phyloP scores from a whole-genome alignment of 2,329 filamentous ascomycete species.

The Ceratocystis cubensis region DNA sequence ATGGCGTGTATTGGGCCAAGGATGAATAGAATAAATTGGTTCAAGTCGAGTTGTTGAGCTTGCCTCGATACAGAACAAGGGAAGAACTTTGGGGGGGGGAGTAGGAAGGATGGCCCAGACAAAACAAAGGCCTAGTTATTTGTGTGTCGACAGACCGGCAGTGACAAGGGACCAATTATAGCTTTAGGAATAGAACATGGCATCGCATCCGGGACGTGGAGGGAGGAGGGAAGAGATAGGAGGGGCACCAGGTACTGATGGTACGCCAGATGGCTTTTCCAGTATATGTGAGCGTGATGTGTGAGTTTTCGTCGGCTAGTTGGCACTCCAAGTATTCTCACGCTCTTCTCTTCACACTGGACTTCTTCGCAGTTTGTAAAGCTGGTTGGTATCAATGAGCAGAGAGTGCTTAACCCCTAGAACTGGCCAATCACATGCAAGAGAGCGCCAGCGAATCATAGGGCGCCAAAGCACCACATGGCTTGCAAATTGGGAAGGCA shows the following conservation, averaged over 20 bases:
- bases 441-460: neutral
- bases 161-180: constrained; percentile 6
- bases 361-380: neutral
- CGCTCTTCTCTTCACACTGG: neutral
- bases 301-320: neutral
- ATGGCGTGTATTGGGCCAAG: neutral
- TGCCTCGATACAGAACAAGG: neutral
- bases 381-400: neutral
- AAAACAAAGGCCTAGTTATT: neutral
- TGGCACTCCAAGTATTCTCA: neutral
- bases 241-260: neutral
- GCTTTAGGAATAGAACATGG: constrained; percentile 5
- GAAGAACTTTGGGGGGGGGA: neutral
- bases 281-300: too few species aligned
- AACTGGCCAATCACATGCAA: constrained; percentile 13
- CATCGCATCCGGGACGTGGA: neutral
- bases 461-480: constrained; percentile 9
- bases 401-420: neutral
- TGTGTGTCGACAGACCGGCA: neutral
- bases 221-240: neutral
- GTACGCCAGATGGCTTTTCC: too few species aligned
- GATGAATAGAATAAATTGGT: neutral
- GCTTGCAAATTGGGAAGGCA: constrained; percentile 11
- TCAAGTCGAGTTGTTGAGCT: neutral
- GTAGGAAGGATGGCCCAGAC: neutral